Percentiles rank a stretch among this genome's conserved stretches.
phyloP scores from a whole-genome alignment of 371 early-diverging fungal genomes.

The Mucor sp. region DNA sequence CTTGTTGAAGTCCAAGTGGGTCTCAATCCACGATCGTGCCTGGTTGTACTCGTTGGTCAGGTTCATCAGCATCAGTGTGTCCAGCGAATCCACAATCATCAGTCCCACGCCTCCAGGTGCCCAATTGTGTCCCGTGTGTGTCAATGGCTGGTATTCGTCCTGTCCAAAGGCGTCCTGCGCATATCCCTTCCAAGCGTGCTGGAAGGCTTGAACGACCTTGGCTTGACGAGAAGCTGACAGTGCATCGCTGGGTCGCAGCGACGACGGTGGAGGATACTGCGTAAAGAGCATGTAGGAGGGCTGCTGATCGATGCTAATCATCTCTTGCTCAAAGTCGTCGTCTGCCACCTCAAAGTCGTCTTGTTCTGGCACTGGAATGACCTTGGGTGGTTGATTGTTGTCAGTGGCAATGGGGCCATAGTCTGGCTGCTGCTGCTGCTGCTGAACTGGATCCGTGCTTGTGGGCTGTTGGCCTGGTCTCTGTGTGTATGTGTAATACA shows the following conservation, averaged over 20 bases:
- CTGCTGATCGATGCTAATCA: background rate
- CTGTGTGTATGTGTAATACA: background rate
- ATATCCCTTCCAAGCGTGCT: slow-evolving; percentile 84
- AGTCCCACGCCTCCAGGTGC: slow-evolving; percentile 67
- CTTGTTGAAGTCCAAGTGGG: slow-evolving; percentile 64
- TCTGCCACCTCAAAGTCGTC: background rate
- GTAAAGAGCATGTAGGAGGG: slow-evolving; percentile 21
- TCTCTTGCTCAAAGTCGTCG: slow-evolving; percentile 8
- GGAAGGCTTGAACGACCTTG: slow-evolving; percentile 56
- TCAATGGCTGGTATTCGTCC: slow-evolving; percentile 84
- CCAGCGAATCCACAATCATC: slow-evolving; percentile 84
- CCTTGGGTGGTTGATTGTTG: too few relatives aligned
- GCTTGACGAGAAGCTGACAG: slow-evolving; percentile 43
- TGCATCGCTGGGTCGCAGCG: slow-evolving; percentile 17
- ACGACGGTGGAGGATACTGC: slow-evolving; percentile 27
- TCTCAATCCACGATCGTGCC: slow-evolving; percentile 68
- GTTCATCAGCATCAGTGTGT: slow-evolving; percentile 84
- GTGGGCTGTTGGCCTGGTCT: background rate
- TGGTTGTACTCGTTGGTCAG: slow-evolving; percentile 70
- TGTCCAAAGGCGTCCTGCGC: slow-evolving; percentile 74
- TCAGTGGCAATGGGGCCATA: background rate
- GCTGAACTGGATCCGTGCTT: background rate
- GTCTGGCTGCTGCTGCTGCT: background rate
- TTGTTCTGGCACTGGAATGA: background rate
- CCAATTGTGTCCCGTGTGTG: slow-evolving; percentile 56